Evolutionary conservation across 768 basidiomycete genomes (phyloP).

Genomic region (Cystoderma amianthinum): DNA sequence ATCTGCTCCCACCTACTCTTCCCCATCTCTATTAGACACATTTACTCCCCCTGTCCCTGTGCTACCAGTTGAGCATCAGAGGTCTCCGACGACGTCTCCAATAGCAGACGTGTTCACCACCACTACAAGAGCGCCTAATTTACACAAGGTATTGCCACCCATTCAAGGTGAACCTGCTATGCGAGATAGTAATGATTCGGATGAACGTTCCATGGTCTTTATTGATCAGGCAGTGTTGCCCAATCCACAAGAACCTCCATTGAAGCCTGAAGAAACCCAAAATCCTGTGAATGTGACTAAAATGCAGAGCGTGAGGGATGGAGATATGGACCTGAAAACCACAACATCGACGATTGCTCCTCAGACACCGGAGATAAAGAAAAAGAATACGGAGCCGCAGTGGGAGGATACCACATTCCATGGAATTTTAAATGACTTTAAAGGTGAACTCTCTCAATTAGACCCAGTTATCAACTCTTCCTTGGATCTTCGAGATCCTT

Average conservation of each 20-base stretch:
- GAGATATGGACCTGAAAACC: conserved; percentile 42
- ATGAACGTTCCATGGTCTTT: conserved; percentile 53
- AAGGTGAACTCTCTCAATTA: conserved; percentile 62
- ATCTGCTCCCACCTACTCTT: conserved; percentile 27
- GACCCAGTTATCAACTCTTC: conserved; percentile 45
- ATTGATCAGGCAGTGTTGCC: conserved; percentile 35
- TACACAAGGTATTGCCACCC: conserved; percentile 60
- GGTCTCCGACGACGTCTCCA: conserved; percentile 31
- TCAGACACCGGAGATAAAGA: conserved; percentile 12
- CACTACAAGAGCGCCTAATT: conserved; percentile 23
- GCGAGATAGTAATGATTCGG: conserved; percentile 34
- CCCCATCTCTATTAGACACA: conserved; percentile 32
- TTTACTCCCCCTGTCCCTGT: conserved; percentile 47
- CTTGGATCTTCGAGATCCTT: conserved; percentile 63
- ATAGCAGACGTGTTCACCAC: conserved; percentile 44
- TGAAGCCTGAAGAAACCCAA: conserved; percentile 18
- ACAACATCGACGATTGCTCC: conserved; percentile 26
- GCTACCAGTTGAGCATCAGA: conserved; percentile 37
- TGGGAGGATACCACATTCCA: conserved; percentile 38
- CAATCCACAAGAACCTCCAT: conserved; percentile 20
- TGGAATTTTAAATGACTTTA: conserved; percentile 67
- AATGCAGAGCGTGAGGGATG: conserved; percentile 64
- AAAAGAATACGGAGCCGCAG: conserved; percentile 9
- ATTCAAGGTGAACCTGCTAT: conserved; percentile 31
- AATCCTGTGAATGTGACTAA: conserved; percentile 26